Evolutionary conservation across 2,329 filamentous ascomycete genomes (phyloP).

Genomic region (Paramyrothecium roridum): DNA sequence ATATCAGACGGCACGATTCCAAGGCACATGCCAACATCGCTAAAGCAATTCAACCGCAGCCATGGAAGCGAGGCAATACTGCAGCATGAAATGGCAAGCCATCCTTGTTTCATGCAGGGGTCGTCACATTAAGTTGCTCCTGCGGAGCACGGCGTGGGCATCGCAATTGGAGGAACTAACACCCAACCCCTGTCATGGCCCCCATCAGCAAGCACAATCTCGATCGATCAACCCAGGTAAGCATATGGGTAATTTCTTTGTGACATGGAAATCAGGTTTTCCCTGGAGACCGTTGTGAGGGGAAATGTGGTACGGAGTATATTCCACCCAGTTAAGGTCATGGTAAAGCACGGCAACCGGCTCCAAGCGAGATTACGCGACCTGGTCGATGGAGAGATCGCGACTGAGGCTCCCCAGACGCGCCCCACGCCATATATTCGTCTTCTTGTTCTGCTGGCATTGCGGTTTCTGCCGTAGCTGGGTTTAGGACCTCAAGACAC

Average conservation of each 20-base stretch:
- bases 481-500: no score
- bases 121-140: background rate
- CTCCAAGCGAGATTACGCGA: background rate
- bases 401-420: no score
- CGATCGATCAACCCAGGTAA: background rate
- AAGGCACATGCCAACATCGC: background rate
- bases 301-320: background rate
- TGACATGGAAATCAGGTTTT: conserved; percentile 3
- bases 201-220: background rate
- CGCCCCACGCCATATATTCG: no score
- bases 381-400: no score
- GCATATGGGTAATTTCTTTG: background rate
- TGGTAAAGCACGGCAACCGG: background rate
- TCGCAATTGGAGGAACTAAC: background rate
- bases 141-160: background rate
- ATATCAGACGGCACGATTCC: background rate
- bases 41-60: background rate
- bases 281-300: background rate
- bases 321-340: background rate
- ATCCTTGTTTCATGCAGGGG: background rate
- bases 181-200: background rate
- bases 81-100: background rate
- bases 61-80: background rate
- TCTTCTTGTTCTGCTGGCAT: no score
- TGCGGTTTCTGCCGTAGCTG: no score